Evolutionary conservation across 2,329 filamentous ascomycete genomes (phyloP), one percentile per base, ranked within the genome.

Genomic region (Colletotrichum spinosum): DNA sequence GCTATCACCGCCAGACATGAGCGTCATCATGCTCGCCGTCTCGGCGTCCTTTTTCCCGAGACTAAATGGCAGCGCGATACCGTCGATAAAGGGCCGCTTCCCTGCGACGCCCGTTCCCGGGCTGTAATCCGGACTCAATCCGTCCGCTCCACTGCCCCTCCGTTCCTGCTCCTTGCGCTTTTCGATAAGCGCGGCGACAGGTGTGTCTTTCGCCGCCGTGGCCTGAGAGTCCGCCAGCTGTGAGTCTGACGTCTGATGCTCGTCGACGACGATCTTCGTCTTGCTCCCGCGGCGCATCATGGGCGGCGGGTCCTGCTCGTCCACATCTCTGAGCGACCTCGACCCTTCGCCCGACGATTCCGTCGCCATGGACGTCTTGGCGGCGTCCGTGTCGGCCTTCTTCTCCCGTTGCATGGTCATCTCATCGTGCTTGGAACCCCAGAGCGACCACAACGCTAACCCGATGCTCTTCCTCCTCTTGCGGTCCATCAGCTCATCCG

Each of bases 361-460:
- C 5, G 76, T 79, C 1, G 79, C 78, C 7, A 72, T 70, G 33
- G 72, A 72, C n/a, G 71, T 69, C 6, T 73, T 74, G 6, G 45
- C 25, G 25, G 25, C 60, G 9, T 41, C 55, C 2, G 54, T 45
- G n/a, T 83, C 81, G 1, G 83, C 83, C 68, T 84, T 82, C 56
- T 85, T 76, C 73, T 90, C 87, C 4, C 87, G 80, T 51, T 83
- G 80, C 4, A 97, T 84, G 0, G 91, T 92, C 67, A 84, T 84
- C 76, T 95, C 87, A 74, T 98, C 96, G 73, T 97, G 93, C 74
- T 92, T 97, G 50, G 91, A 94, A 12, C 93, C 94, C 92, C 94
- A 97, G 1, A 90, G 83, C 54, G 89, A 92, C 95, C 95, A 98
- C 69, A 97, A 80, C 2, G 90, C 88, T 76, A 97, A 82, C 8